Percentiles rank a stretch among this genome's conserved stretches.
phyloP scores from a whole-genome alignment of 257 asterid genomes.

The Ophiorrhiza pumila region DNA sequence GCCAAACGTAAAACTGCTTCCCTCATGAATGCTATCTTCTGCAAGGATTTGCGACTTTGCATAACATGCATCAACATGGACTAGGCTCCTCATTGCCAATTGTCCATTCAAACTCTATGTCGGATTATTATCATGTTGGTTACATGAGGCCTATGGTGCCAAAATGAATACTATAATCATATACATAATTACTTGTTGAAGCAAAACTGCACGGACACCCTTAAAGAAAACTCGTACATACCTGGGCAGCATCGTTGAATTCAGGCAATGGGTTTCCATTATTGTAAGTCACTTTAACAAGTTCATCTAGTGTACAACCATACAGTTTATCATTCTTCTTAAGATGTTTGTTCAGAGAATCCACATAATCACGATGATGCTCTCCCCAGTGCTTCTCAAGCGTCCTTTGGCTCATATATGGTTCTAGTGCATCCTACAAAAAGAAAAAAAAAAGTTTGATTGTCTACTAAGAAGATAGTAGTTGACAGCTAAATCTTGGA shows the following conservation, averaged over 20 bases:
- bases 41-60: too few species aligned
- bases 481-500: neutral
- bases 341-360: conserved; percentile 81
- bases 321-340: conserved; percentile 60
- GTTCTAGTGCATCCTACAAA: conserved; percentile 45
- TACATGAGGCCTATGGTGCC: neutral
- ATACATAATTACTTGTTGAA: neutral
- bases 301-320: conserved; percentile 79
- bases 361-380: conserved; percentile 77
- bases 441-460: neutral
- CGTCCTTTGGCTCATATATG: conserved; percentile 72
- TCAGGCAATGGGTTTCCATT: conserved; percentile 86
- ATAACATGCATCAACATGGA: too few species aligned
- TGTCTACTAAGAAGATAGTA: neutral
- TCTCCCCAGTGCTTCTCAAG: conserved; percentile 91
- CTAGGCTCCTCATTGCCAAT: neutral
- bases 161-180: neutral
- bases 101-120: neutral
- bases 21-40: neutral
- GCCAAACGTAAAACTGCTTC: neutral
- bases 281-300: conserved; percentile 68
- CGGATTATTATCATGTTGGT: neutral
- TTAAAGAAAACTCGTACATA: conserved; percentile 15
- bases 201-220: neutral
- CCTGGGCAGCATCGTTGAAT: conserved; percentile 92